These are phyloP conservation scores for Fusarium austroafricanum DNA, from an alignment of 2,329 filamentous ascomycete species.

Conservation along the genomic window DNA sequence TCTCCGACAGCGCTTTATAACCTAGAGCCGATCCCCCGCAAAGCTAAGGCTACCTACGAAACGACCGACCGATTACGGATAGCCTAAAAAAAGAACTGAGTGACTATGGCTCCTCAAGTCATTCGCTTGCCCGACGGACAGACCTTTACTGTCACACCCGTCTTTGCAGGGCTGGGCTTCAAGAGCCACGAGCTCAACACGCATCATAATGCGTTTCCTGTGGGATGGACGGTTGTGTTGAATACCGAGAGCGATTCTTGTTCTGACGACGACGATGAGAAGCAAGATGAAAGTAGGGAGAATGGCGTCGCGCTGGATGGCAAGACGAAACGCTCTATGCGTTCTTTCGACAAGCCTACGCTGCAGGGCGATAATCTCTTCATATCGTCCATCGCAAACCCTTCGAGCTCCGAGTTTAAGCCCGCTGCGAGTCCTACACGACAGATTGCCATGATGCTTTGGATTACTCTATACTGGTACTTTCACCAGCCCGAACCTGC, in stretches of 20 bases:
- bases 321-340: constrained; percentile 39
- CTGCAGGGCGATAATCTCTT: constrained; percentile 84
- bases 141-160: constrained; percentile 81
- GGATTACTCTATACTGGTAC: constrained; percentile 96
- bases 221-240: constrained; percentile 90
- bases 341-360: constrained; percentile 75
- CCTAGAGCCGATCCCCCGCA: constrained; percentile 42
- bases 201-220: constrained; percentile 78
- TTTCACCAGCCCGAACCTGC: constrained; percentile 87
- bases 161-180: constrained; percentile 94
- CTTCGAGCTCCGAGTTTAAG: constrained; percentile 82
- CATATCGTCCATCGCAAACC: constrained; percentile 91
- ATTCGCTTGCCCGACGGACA: constrained; percentile 90
- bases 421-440: constrained; percentile 83
- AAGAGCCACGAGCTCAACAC: constrained; percentile 80
- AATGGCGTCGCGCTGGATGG: constrained; percentile 38
- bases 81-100: neutral
- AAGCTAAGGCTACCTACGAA: constrained; percentile 12
- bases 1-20: constrained; percentile 41
- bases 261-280: constrained; percentile 40
- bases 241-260: constrained; percentile 66
- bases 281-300: constrained; percentile 30
- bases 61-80: constrained; percentile 27
- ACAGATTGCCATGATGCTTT: constrained; percentile 96
- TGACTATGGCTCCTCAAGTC: constrained; percentile 55